Evolutionary conservation across 2,329 filamentous ascomycete genomes (phyloP).

Genomic region (Botrytis aclada): DNA sequence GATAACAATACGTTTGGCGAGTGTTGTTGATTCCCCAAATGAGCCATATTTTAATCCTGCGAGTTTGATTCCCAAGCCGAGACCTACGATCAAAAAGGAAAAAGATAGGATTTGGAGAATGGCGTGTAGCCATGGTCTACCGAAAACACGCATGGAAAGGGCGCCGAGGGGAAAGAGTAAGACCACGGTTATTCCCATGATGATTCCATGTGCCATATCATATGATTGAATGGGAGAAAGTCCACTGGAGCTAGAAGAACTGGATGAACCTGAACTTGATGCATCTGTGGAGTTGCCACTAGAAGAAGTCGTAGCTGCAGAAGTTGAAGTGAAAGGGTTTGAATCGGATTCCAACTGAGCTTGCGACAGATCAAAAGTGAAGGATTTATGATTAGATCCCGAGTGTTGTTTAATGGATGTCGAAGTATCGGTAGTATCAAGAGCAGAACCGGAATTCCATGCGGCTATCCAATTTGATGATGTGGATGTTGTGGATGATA

Average conservation of each 20-base stretch:
- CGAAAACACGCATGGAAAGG: slow-evolving; percentile 56
- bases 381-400: slow-evolving; percentile 15
- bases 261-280: not conserved
- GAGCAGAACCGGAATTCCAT: slow-evolving; percentile 30
- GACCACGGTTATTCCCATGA: slow-evolving; percentile 60
- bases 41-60: slow-evolving; percentile 41
- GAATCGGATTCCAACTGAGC: slow-evolving; percentile 28
- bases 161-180: slow-evolving; percentile 59
- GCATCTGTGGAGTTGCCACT: slow-evolving; percentile 12
- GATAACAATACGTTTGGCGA: not conserved
- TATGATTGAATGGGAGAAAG: slow-evolving; percentile 20
- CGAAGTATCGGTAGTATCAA: slow-evolving; percentile 26
- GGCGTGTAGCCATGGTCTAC: slow-evolving; percentile 51
- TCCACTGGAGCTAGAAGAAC: not conserved
- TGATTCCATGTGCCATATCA: slow-evolving; percentile 50
- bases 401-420: slow-evolving; percentile 28
- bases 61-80: slow-evolving; percentile 54
- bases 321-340: slow-evolving; percentile 30
- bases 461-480: slow-evolving; percentile 34
- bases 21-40: not conserved
- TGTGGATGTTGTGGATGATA: slow-evolving; percentile 22
- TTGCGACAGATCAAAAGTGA: slow-evolving; percentile 32
- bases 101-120: slow-evolving; percentile 54
- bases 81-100: slow-evolving; percentile 57
- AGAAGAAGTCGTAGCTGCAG: slow-evolving; percentile 18